Conservation (phyloP, 148 eudicot genomes). For the Rhododendron simsii region DNA sequence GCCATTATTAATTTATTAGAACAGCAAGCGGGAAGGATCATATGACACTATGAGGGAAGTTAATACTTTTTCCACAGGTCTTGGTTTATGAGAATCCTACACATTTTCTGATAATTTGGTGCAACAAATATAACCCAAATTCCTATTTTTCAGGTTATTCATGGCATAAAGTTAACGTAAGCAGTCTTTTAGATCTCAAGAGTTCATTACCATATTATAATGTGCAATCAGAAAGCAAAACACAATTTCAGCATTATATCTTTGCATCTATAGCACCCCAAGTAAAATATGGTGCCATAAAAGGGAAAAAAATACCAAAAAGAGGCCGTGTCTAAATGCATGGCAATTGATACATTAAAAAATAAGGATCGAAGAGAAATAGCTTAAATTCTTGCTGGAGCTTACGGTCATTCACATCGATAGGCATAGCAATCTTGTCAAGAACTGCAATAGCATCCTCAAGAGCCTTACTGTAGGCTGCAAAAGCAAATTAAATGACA, state of each 20-base stretch:
- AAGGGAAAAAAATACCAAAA: background rate
- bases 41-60: background rate
- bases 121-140: background rate
- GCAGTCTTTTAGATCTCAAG: background rate
- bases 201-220: background rate
- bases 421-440: slow-evolving; percentile 83
- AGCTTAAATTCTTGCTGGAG: slow-evolving; percentile 16
- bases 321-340: background rate
- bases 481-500: slow-evolving; percentile 15
- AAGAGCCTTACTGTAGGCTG: slow-evolving; percentile 84
- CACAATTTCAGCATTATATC: background rate
- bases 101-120: background rate
- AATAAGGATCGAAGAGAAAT: background rate
- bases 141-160: background rate
- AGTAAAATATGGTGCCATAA: background rate
- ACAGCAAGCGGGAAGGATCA: background rate
- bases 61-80: too few relatives aligned
- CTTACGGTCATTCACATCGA: slow-evolving; percentile 90
- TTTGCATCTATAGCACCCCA: background rate
- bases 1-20: too few relatives aligned
- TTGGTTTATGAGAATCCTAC: background rate
- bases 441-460: slow-evolving; percentile 91
- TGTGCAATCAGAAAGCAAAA: background rate
- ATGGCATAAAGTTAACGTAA: too few relatives aligned
- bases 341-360: background rate